Evolutionary conservation across 2,329 filamentous ascomycete genomes (phyloP), one percentile per base, ranked within the genome.

Genomic region (Cladophialophora immunda): DNA sequence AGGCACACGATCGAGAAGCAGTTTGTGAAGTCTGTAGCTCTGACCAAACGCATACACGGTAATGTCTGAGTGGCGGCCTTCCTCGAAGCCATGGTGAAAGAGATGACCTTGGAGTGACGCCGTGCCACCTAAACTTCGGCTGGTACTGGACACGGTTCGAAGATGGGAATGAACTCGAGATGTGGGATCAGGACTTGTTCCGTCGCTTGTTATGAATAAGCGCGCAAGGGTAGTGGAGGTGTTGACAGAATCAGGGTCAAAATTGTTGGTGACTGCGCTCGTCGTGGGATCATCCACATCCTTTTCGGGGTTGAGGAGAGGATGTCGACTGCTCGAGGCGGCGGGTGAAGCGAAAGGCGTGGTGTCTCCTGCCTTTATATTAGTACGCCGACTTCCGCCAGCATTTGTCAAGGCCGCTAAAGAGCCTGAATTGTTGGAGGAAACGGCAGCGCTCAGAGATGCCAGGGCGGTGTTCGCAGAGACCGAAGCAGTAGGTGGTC

Each of bases 1-100:
- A 0, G 84, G 84, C 4, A 85, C 83, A 59, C 83, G 81, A 72
- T 86, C 85, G 22, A 87, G 81, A 22, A 87, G 80, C 8, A 87
- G 76, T 19, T 85, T 83, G 71, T 87, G 85, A 6, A 87, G 78
- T 65, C 79, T 79, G 74, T 87, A 87, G 56, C 77, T 76, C 52
- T 82, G 81, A 9, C 81, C 81, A 71, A 87, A 87, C 0, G 84
- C 85, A 63, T 82, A 76, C 58, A 87, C 75, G 25, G 81, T 82
- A 58, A 87, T 86, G 70, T 87, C 85, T 0, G 83, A 85, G 68
- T 86, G 84, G 4, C 80, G 78, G 13, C 85, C 85, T 65, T 81
- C 77, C 15, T 85, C 75, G 34, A 87, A 77, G 25, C 85, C 85
- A 66, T 83, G 79, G 15, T 78, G 82, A 69, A 84, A 84, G 32